Evolutionary conservation across 1,139 yeast genomes (phyloP).

Genomic region (Lodderomyces pseudojiufengensis): DNA sequence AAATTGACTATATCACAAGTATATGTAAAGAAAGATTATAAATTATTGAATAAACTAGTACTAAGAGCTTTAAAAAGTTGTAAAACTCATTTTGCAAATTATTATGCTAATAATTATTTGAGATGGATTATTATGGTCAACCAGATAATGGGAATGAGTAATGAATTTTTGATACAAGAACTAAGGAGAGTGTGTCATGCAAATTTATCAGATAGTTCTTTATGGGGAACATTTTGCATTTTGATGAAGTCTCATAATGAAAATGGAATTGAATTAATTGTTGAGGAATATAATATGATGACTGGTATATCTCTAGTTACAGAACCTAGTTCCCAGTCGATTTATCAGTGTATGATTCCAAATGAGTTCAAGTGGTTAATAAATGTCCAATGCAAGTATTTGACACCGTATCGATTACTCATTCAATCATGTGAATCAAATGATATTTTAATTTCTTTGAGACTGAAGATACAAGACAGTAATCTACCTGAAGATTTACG

Average conservation of each 20-base stretch:
- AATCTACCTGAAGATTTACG: background rate
- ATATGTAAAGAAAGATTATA: slow-evolving; percentile 7
- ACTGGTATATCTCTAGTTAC: background rate
- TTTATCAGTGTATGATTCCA: slow-evolving; percentile 6
- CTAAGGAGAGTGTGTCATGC: slow-evolving; percentile 5
- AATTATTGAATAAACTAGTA: background rate
- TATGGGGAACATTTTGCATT: slow-evolving; percentile 26
- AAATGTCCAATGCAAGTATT: slow-evolving; percentile 12
- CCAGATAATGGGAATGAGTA: slow-evolving; percentile 5
- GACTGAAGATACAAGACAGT: too few species aligned
- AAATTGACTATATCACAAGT: slow-evolving; percentile 22
- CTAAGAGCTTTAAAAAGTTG: slow-evolving; percentile 28
- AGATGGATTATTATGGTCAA: slow-evolving; percentile 27
- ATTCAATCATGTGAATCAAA: slow-evolving; percentile 2
- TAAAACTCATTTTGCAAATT: slow-evolving; percentile 38
- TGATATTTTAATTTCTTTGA: background rate
- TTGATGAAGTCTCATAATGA: slow-evolving; percentile 1
- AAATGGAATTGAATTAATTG: slow-evolving; percentile 1
- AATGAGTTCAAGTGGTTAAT: slow-evolving; percentile 15
- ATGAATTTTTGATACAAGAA: slow-evolving; percentile 1
- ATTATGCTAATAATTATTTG: slow-evolving; percentile 35
- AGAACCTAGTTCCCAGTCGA: too few species aligned
- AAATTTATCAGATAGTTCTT: slow-evolving; percentile 24
- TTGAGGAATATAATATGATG: slow-evolving; percentile 6
- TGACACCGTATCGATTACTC: slow-evolving; percentile 12